Percentiles rank a stretch among this genome's conserved stretches.
These are phyloP conservation scores for Saprolegnia diclina DNA, from an alignment of 352 stramenopile species.

Conservation along the genomic window DNA sequence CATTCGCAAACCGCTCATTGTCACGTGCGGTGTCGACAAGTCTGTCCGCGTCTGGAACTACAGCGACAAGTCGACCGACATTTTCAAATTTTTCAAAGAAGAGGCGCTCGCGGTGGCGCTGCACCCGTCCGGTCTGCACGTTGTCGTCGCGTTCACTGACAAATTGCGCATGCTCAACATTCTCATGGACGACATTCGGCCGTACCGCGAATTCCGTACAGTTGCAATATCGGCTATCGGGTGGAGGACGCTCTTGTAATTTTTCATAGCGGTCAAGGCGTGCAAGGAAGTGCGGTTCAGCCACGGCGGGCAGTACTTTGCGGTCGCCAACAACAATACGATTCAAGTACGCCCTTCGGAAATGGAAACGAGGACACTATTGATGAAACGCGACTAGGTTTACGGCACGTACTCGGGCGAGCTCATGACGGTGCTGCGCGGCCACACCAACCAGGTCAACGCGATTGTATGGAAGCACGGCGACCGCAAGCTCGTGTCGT, in stretches of 20 bases:
- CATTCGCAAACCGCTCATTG: constrained; percentile 87
- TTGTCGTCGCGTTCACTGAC: constrained; percentile 90
- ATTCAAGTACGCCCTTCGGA: constrained; percentile 45
- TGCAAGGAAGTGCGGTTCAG: constrained; percentile 90
- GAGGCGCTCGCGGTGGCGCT: constrained; percentile 84
- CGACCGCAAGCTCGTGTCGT: constrained; percentile 69
- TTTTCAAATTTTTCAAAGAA: constrained; percentile 89
- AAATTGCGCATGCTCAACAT: constrained; percentile 93
- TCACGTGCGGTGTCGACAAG: constrained; percentile 86
- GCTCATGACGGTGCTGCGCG: constrained; percentile 56
- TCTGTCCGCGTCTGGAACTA: constrained; percentile 94
- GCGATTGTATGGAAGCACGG: constrained; percentile 72
- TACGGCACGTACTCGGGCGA: constrained; percentile 79
- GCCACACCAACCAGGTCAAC: constrained; percentile 80
- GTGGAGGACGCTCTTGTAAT: background rate
- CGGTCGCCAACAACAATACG: constrained; percentile 82
- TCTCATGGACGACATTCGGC: constrained; percentile 89
- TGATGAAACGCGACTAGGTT: constrained; percentile 21
- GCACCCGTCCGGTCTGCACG: constrained; percentile 84
- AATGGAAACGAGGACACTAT: background rate
- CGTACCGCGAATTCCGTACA: constrained; percentile 68
- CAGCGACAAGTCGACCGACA: constrained; percentile 84
- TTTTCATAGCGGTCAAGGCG: constrained; percentile 61
- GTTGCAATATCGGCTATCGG: background rate
- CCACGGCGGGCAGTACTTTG: constrained; percentile 87